phyloP scores from a whole-genome alignment of 495 filamentous ascomycete genomes.

The Pyronema domesticum region DNA sequence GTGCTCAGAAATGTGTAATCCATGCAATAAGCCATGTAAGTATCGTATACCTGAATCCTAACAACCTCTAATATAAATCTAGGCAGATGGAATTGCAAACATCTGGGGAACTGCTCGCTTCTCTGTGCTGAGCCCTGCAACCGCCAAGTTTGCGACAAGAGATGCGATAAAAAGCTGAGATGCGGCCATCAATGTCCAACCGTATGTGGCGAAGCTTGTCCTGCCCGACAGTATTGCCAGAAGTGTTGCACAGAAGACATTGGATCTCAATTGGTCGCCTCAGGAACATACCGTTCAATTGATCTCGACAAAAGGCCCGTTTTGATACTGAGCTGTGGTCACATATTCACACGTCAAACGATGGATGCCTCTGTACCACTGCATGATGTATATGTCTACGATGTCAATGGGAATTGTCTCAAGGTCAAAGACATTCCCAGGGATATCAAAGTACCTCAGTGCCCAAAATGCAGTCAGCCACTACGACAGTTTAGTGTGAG shows the following conservation, averaged over 20 bases:
- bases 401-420: background rate
- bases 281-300: slow-evolving; percentile 3
- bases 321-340: slow-evolving; percentile 7
- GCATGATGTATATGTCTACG: background rate
- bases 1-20: slow-evolving; percentile 46
- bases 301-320: slow-evolving; percentile 6
- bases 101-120: slow-evolving; percentile 37
- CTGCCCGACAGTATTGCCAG: slow-evolving; percentile 18
- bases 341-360: slow-evolving; percentile 10
- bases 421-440: background rate
- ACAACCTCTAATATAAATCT: background rate
- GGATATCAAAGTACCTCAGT: slow-evolving; percentile 3
- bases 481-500: slow-evolving; percentile 5
- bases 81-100: slow-evolving; percentile 37
- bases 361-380: slow-evolving; percentile 5
- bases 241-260: slow-evolving; percentile 4
- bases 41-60: background rate
- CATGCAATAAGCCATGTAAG: slow-evolving; percentile 34
- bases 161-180: slow-evolving; percentile 36
- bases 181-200: slow-evolving; percentile 57
- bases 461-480: slow-evolving; percentile 7
- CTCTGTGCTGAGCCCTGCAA: slow-evolving; percentile 46
- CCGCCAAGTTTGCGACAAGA: slow-evolving; percentile 43
- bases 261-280: slow-evolving; percentile 4
- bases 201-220: slow-evolving; percentile 49